Base-by-base conservation (phyloP, 257 asterid species). In the Nicotiana attenuata region DNA sequence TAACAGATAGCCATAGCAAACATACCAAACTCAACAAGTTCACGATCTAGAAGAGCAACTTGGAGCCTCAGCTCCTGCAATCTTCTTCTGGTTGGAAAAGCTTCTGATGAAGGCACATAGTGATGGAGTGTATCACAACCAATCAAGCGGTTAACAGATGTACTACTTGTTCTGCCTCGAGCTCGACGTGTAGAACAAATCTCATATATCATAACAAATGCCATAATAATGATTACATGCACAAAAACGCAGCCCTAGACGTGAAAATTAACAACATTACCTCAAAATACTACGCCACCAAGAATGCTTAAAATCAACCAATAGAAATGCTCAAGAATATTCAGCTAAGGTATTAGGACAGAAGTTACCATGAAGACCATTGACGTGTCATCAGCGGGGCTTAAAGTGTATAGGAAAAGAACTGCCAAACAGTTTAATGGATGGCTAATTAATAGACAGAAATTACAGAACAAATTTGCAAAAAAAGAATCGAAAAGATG, bases 1-100 rank as follows among this genome's bases (percentile, higher is more conserved):
- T 24, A 47, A n/a, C 61, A 47, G 61, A 73, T 47, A 47, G 22
- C 15, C 14, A 47, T 31, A 79, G 16, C 78, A 77, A 33, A 35
- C 78, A 35, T 61, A 84, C 86, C 82, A 50, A 47, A 57, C 65
- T 33, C 66, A 50, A 65, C 22, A 16, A 67, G 2, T 80, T 84
- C 86, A 73, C 33, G 56, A 53, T 76, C 61, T 64, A 50, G 60
- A 73, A 50, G 35, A 61, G 81, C 63, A n/a, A 84, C 19, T 55
- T 73, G 84, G 81, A 80, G 50, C 66, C 41, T 80, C 38, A 71
- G 57, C 10, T 38, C 76, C 61, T 47, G 77, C 57, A 61, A 56
- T 20, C 86, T 75, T 80, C 66, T 73, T 68, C 69, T 65, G 41
- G 55, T 64, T 22, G 52, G 20, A 16, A 19, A 55, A 60, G 61